Evolutionary conservation across 139 green algal genomes (phyloP).

Genomic region (Chlorella sp.): DNA sequence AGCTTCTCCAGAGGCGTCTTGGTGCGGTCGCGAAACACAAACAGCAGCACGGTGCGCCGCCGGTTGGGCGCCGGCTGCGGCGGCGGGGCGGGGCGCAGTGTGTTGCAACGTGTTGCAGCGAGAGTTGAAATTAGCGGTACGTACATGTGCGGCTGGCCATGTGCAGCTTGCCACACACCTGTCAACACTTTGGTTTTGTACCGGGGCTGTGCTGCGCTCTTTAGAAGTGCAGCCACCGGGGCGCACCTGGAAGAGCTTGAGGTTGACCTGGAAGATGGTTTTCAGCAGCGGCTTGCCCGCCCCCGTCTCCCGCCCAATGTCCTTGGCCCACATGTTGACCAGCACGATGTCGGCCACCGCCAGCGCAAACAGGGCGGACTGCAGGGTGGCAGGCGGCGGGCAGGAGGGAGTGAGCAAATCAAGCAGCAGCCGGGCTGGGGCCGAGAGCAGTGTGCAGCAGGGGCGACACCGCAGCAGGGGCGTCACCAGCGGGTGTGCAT

Average conservation of each 20-base stretch:
- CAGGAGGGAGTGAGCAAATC: too few relatives aligned
- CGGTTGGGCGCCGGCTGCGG: conserved; percentile 68
- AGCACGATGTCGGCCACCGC: conserved; percentile 93
- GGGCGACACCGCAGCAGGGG: too few relatives aligned
- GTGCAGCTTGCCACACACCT: too few relatives aligned
- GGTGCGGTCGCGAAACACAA: conserved; percentile 97
- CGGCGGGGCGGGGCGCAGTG: neutral
- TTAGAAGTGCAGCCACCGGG: neutral
- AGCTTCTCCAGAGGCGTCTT: conserved; percentile 86
- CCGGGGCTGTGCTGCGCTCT: neutral
- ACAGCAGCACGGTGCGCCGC: conserved; percentile 84
- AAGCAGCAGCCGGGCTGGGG: too few relatives aligned
- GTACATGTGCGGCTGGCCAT: too few relatives aligned
- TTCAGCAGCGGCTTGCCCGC: conserved; percentile 97
- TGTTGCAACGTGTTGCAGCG: neutral
- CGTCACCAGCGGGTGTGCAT: too few relatives aligned
- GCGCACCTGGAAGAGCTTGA: conserved; percentile 90
- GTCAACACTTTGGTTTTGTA: neutral
- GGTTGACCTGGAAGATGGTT: conserved; percentile 99
- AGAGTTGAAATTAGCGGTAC: too few relatives aligned
- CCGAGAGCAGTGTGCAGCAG: too few relatives aligned
- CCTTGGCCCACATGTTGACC: conserved; percentile 98
- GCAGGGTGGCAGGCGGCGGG: too few relatives aligned
- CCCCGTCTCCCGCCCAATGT: conserved; percentile 96
- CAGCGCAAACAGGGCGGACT: conserved; percentile 96